phyloP scores from a whole-genome alignment of 1,139 yeast species.

The Debaryomycetaceae sp. region DNA sequence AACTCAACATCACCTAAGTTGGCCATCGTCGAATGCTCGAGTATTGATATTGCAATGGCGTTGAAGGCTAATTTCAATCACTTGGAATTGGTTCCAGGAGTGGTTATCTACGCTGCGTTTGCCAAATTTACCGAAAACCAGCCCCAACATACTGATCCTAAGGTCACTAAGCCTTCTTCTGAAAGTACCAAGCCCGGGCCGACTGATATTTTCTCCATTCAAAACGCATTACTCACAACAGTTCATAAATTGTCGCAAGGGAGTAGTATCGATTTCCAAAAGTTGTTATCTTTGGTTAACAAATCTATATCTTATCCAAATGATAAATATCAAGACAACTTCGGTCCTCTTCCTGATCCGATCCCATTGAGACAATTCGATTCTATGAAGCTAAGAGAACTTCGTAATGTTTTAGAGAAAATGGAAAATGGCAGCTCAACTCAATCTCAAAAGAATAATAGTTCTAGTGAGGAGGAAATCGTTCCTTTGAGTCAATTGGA shows the following conservation, averaged over 20 bases:
- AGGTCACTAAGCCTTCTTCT: slow-evolving; percentile 11
- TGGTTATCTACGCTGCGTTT: slow-evolving; percentile 61
- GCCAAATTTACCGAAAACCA: slow-evolving; percentile 49
- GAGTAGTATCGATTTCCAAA: slow-evolving; percentile 25
- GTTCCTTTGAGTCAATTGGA: slow-evolving; percentile 43
- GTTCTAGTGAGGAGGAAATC: slow-evolving; percentile 10
- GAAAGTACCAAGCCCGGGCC: slow-evolving; percentile 16
- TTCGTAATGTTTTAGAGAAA: slow-evolving; percentile 53
- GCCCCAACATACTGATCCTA: slow-evolving; percentile 1
- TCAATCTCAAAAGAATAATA: slow-evolving; percentile 2
- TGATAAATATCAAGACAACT: slow-evolving; percentile 41
- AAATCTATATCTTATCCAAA: slow-evolving; percentile 31
- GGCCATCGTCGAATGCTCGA: slow-evolving; percentile 73
- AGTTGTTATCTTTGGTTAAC: slow-evolving; percentile 30
- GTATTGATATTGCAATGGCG: slow-evolving; percentile 70
- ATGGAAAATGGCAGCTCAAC: slow-evolving; percentile 21
- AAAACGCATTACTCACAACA: slow-evolving; percentile 20
- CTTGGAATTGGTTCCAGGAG: slow-evolving; percentile 76
- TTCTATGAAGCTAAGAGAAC: slow-evolving; percentile 72
- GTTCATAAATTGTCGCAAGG: slow-evolving; percentile 18
- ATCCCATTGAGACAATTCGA: slow-evolving; percentile 68
- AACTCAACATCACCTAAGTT: slow-evolving; percentile 36
- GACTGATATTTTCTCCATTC: slow-evolving; percentile 25
- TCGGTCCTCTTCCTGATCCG: slow-evolving; percentile 73
- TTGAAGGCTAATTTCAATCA: slow-evolving; percentile 78